These are phyloP conservation scores for Sergeia podlipaevii DNA, from an alignment of 208 protist genomes.

Conservation along the genomic window DNA sequence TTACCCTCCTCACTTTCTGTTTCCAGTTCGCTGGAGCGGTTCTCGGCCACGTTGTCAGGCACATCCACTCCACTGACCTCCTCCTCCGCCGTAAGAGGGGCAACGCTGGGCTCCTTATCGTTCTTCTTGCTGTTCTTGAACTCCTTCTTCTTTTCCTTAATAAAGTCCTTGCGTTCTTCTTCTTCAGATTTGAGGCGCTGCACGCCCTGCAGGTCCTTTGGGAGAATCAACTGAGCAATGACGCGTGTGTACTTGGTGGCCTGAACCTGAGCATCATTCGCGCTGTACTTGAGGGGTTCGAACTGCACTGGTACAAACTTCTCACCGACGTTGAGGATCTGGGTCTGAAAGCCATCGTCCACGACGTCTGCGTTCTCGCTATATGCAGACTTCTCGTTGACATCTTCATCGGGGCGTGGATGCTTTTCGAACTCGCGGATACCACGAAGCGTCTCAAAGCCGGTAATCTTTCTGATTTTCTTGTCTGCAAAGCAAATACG, in stretches of 20 bases:
- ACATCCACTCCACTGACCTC: background rate
- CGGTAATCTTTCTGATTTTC: constrained; percentile 34
- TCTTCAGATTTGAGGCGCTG: constrained; percentile 11
- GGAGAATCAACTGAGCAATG: constrained; percentile 27
- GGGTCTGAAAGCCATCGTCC: constrained; percentile 16
- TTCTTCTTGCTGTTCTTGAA: constrained; percentile 16
- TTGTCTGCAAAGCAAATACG: constrained; percentile 43
- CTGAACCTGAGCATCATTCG: constrained; percentile 22
- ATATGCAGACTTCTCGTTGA: no score
- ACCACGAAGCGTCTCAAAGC: constrained; percentile 38
- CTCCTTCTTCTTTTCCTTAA: constrained; percentile 25
- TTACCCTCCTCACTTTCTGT: background rate
- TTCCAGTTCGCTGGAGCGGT: background rate
- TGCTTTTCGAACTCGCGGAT: constrained; percentile 31
- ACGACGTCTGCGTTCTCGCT: constrained; percentile 7
- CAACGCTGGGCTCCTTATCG: constrained; percentile 9
- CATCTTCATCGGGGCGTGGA: background rate
- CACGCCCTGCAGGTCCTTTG: constrained; percentile 8
- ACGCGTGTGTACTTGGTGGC: constrained; percentile 29
- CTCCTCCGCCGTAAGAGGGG: constrained; percentile 17
- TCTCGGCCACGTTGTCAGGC: background rate
- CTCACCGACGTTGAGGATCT: constrained; percentile 42
- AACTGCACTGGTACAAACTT: constrained; percentile 25
- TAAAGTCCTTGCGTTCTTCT: constrained; percentile 14
- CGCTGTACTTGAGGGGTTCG: constrained; percentile 23